Conservation (phyloP, 306 rosid species). For the Delonix regia region DNA sequence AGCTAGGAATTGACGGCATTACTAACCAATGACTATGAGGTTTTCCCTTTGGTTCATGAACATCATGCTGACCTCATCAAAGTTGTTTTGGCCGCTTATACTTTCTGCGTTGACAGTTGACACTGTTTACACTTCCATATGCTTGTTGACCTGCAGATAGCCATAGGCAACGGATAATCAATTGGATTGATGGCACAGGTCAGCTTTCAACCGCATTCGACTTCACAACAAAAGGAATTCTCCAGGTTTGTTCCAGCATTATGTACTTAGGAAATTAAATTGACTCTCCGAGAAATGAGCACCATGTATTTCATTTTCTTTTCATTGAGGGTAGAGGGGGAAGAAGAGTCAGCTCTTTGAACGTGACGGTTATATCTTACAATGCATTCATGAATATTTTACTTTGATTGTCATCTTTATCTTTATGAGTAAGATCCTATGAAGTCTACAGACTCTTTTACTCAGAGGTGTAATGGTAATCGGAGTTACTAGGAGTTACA, state of each 20-base stretch:
- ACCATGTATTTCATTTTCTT: background rate
- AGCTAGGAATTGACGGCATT: background rate
- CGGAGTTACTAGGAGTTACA: constrained; percentile 19
- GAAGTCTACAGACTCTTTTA: constrained; percentile 3
- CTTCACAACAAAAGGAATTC: constrained; percentile 96
- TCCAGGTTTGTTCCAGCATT: constrained; percentile 63
- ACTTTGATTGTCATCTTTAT: background rate
- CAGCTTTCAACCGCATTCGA: constrained; percentile 89
- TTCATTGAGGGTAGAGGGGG: background rate
- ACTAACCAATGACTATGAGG: background rate
- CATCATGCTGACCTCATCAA: background rate
- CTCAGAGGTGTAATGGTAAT: background rate
- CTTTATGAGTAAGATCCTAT: background rate
- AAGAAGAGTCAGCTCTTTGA: background rate
- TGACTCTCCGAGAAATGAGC: background rate
- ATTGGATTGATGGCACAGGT: constrained; percentile 89
- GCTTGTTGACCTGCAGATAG: constrained; percentile 55
- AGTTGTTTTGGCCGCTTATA: background rate
- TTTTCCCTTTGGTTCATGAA: background rate
- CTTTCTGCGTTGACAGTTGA: background rate
- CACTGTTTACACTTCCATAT: background rate
- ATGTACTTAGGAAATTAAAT: constrained; percentile 5
- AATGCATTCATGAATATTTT: background rate
- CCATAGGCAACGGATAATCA: constrained; percentile 78
- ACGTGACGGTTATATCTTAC: constrained; percentile 11